These are phyloP conservation scores for Pseudopyricularia javanii DNA, from an alignment of 2,329 filamentous ascomycete species.

Conservation along the genomic window DNA sequence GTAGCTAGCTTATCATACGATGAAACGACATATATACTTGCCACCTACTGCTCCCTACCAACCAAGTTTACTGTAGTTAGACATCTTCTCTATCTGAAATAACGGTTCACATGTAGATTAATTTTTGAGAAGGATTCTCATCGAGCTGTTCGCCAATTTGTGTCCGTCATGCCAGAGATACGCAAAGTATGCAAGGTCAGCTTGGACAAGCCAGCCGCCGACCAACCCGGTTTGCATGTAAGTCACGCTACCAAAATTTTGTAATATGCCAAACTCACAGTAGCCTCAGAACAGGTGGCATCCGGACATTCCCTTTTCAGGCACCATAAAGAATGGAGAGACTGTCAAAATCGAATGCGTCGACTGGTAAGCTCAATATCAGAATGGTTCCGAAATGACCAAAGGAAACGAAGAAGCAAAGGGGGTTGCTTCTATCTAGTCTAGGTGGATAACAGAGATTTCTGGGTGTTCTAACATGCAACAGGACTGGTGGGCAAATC, in stretches of 20 bases:
- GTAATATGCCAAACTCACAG: background rate
- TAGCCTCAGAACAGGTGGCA: constrained; percentile 75
- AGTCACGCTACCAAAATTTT: constrained; percentile 13
- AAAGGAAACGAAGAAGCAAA: too few relatives aligned
- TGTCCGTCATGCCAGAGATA: constrained; percentile 30
- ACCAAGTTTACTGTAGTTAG: background rate
- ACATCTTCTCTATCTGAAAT: background rate
- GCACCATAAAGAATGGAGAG: constrained; percentile 67
- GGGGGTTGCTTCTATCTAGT: background rate
- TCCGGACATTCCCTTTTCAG: constrained; percentile 68
- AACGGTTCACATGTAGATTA: background rate
- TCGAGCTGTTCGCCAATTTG: background rate
- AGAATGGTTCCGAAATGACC: background rate
- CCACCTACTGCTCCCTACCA: background rate
- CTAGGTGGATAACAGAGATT: too few relatives aligned
- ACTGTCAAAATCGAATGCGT: constrained; percentile 89
- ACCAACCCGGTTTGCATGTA: constrained; percentile 62
- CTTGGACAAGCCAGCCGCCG: constrained; percentile 56
- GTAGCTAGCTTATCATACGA: background rate
- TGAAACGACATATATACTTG: background rate
- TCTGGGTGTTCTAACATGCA: constrained; percentile 1
- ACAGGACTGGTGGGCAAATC: constrained; percentile 66
- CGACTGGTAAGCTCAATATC: constrained; percentile 44
- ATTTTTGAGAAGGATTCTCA: background rate
- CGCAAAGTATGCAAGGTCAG: constrained; percentile 64